phyloP scores from a whole-genome alignment of 2,329 filamentous ascomycete species.

The Biscogniauxia marginata region DNA sequence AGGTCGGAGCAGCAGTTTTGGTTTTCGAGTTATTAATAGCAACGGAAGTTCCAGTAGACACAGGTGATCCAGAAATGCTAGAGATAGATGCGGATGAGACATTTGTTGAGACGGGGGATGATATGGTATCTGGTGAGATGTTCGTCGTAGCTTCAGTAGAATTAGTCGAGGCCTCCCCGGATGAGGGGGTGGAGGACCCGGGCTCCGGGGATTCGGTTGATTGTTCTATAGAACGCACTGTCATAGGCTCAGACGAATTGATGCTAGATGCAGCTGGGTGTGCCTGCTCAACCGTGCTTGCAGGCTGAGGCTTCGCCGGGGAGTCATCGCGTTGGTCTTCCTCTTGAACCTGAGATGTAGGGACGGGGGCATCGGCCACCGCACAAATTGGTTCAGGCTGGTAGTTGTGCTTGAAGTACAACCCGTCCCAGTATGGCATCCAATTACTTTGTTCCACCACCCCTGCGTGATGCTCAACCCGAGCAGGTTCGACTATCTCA shows the following conservation, averaged over 20 bases:
- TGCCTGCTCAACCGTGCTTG: conserved; percentile 14
- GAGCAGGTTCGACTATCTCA: conserved; percentile 21
- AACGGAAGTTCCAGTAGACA: conserved; percentile 15
- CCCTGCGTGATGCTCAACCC: conserved; percentile 20
- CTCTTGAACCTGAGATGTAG: conserved; percentile 10
- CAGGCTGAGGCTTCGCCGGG: conserved; percentile 12
- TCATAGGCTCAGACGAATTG: conserved; percentile 14
- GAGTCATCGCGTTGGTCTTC: conserved; percentile 9
- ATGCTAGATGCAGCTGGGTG: conserved; percentile 9
- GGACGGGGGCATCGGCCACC: conserved; percentile 10
- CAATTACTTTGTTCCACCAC: conserved; percentile 22
- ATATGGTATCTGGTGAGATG: conserved; percentile 9
- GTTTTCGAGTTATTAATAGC: conserved; percentile 18
- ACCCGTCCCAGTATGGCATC: conserved; percentile 28
- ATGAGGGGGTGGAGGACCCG: conserved; percentile 10
- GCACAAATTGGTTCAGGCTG: conserved; percentile 17
- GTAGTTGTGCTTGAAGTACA: conserved; percentile 27
- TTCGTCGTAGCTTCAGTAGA: conserved; percentile 9
- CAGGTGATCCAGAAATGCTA: conserved; percentile 18
- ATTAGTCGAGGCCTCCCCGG: conserved; percentile 8
- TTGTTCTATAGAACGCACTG: conserved; percentile 16
- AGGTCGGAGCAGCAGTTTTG: conserved; percentile 27
- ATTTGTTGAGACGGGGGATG: conserved; percentile 12
- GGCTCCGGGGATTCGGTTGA: conserved; percentile 12
- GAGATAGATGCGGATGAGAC: conserved; percentile 8